These are phyloP conservation scores for Aureobasidium vineae DNA, from an alignment of 2,329 filamentous ascomycete species.

Conservation along the genomic window DNA sequence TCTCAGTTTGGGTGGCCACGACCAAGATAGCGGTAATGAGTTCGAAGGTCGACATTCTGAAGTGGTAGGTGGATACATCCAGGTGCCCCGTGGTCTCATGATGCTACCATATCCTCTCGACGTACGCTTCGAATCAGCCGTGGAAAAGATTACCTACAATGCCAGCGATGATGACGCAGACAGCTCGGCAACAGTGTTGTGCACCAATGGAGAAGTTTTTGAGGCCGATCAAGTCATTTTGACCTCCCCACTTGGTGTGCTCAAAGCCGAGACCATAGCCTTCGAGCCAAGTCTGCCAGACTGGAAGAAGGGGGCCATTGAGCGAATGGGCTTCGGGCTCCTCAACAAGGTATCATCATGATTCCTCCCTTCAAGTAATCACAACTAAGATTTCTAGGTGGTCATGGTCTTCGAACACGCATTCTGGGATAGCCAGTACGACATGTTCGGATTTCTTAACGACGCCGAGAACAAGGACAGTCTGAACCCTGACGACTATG, in stretches of 20 bases:
- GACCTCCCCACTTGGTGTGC: slow-evolving; percentile 83
- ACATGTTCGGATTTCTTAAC: slow-evolving; percentile 91
- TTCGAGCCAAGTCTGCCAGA: slow-evolving; percentile 88
- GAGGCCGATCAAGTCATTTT: slow-evolving; percentile 90
- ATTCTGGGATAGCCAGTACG: slow-evolving; percentile 86
- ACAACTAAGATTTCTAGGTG: slow-evolving; percentile 46
- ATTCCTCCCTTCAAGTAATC: background rate
- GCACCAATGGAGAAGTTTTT: slow-evolving; percentile 71
- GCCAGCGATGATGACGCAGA: slow-evolving; percentile 41
- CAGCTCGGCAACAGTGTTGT: slow-evolving; percentile 62
- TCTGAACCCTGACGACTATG: slow-evolving; percentile 75
- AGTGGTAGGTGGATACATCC: slow-evolving; percentile 90
- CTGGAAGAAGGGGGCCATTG: slow-evolving; percentile 79
- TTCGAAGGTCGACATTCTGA: slow-evolving; percentile 95
- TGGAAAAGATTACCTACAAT: slow-evolving; percentile 69
- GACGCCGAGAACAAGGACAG: slow-evolving; percentile 68
- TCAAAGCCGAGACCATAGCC: slow-evolving; percentile 77
- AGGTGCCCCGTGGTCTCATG: slow-evolving; percentile 82
- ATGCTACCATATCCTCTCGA: slow-evolving; percentile 73
- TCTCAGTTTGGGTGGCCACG: slow-evolving; percentile 87
- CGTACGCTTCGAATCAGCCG: slow-evolving; percentile 69
- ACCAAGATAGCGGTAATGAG: slow-evolving; percentile 96
- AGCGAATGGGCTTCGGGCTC: slow-evolving; percentile 84
- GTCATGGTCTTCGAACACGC: slow-evolving; percentile 82
- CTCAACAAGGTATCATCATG: slow-evolving; percentile 70